phyloP scores from a whole-genome alignment of 371 early-diverging fungal genomes.

The Mycotypha africana region DNA sequence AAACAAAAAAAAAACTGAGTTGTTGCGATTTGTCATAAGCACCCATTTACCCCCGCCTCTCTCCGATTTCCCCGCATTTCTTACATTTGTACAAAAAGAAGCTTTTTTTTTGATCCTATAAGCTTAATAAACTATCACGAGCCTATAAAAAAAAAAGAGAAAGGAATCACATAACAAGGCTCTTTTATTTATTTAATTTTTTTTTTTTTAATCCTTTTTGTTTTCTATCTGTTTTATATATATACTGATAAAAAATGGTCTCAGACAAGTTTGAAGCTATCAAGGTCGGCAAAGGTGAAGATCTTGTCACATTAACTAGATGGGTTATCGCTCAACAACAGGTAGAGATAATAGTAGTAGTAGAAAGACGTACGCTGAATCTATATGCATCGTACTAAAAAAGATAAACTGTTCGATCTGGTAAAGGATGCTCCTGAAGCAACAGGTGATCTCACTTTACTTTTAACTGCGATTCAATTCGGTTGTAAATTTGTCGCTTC shows the following conservation, averaged over 20 bases:
- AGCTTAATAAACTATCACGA: too few relatives aligned
- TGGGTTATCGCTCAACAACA: slow-evolving; percentile 92
- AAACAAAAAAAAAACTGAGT: too few relatives aligned
- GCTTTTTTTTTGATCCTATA: too few relatives aligned
- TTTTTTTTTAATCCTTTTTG: slow-evolving; percentile 2
- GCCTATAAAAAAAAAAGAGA: too few relatives aligned
- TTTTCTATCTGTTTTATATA: background rate
- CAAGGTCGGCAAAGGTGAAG: slow-evolving; percentile 58
- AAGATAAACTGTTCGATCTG: too few relatives aligned
- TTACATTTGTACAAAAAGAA: too few relatives aligned
- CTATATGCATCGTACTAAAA: too few relatives aligned
- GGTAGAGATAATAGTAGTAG: slow-evolving; percentile 26
- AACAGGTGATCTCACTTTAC: slow-evolving; percentile 91
- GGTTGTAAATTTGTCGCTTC: slow-evolving; percentile 97
- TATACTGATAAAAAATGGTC: slow-evolving; percentile 4
- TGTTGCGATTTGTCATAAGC: too few relatives aligned
- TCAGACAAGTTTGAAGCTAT: slow-evolving; percentile 36
- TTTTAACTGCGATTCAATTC: slow-evolving; percentile 86
- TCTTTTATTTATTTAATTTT: background rate
- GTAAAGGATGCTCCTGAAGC: slow-evolving; percentile 67
- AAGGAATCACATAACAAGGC: too few relatives aligned
- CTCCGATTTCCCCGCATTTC: too few relatives aligned
- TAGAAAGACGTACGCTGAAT: background rate
- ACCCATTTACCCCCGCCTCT: too few relatives aligned
- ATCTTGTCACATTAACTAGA: slow-evolving; percentile 90